Evolutionary conservation across 768 basidiomycete genomes (phyloP).

Genomic region (Panaeolus papilionaceus): DNA sequence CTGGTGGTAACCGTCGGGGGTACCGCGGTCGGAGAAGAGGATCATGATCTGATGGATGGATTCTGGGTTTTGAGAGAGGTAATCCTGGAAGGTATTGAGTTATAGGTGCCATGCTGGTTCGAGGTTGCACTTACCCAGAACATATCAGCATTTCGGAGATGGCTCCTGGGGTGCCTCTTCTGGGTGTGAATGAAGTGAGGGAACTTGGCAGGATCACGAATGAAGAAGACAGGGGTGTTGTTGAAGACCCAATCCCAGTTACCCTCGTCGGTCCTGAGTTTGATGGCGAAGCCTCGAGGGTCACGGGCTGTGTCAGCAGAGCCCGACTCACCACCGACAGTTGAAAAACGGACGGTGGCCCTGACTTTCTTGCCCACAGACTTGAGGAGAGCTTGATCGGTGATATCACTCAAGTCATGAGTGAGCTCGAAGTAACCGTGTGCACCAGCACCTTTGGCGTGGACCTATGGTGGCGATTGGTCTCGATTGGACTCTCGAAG

Average conservation of each 20-base stretch:
- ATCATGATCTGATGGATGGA: constrained; percentile 91
- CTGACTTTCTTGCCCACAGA: constrained; percentile 72
- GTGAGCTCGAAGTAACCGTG: constrained; percentile 95
- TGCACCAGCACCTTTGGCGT: constrained; percentile 92
- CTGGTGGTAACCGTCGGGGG: constrained; percentile 86
- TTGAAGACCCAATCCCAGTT: constrained; percentile 94
- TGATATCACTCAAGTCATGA: constrained; percentile 83
- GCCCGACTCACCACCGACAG: constrained; percentile 88
- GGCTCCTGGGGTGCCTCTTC: constrained; percentile 91
- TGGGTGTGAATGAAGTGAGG: constrained; percentile 95
- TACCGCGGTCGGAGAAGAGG: constrained; percentile 93
- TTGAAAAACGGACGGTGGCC: constrained; percentile 88
- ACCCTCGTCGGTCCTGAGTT: constrained; percentile 90
- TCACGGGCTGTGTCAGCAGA: constrained; percentile 94
- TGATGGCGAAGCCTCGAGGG: constrained; percentile 91
- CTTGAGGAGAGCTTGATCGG: constrained; percentile 71
- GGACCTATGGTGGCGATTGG: constrained; percentile 61
- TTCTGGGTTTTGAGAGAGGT: constrained; percentile 86
- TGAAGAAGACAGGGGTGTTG: constrained; percentile 92
- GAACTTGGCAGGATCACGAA: constrained; percentile 88
- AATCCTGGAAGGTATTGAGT: constrained; percentile 61
- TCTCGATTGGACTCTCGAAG: constrained; percentile 12
- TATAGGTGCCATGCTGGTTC: background rate
- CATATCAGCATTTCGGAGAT: constrained; percentile 86
- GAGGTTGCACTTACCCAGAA: constrained; percentile 66